These are phyloP conservation scores for Solanum sitiens DNA, from an alignment of 257 asterid species.

Conservation along the genomic window DNA sequence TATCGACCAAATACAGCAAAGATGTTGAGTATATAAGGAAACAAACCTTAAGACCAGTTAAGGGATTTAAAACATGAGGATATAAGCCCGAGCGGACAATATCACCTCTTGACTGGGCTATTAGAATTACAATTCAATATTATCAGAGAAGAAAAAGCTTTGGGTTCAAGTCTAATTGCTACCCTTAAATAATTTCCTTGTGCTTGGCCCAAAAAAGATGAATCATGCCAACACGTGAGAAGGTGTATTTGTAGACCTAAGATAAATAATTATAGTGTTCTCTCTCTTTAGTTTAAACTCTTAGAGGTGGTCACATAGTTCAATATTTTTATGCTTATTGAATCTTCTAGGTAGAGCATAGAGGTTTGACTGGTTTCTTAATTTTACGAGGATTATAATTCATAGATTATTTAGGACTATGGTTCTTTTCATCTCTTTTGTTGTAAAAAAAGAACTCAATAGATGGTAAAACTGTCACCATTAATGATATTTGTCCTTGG, in stretches of 20 bases:
- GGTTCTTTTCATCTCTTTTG: not conserved
- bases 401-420: not conserved
- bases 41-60: not conserved
- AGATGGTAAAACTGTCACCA: not conserved
- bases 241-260: not conserved
- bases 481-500: not conserved
- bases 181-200: not conserved
- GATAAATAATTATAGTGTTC: not conserved
- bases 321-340: not conserved
- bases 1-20: not conserved
- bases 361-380: not conserved
- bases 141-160: not conserved
- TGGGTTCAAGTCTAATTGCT: not conserved
- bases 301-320: not conserved
- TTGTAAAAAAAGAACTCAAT: not conserved
- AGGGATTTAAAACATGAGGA: not conserved
- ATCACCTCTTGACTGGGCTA: not conserved
- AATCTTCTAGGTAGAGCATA: not conserved
- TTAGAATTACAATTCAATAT: not conserved
- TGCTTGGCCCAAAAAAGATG: not conserved
- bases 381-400: not conserved
- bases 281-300: not conserved
- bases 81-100: not conserved
- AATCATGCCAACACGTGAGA: not conserved
- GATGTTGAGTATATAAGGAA: not conserved